These are phyloP conservation scores for Termitomyces sp. DNA, from an alignment of 768 basidiomycete genomes.

Conservation along the genomic window DNA sequence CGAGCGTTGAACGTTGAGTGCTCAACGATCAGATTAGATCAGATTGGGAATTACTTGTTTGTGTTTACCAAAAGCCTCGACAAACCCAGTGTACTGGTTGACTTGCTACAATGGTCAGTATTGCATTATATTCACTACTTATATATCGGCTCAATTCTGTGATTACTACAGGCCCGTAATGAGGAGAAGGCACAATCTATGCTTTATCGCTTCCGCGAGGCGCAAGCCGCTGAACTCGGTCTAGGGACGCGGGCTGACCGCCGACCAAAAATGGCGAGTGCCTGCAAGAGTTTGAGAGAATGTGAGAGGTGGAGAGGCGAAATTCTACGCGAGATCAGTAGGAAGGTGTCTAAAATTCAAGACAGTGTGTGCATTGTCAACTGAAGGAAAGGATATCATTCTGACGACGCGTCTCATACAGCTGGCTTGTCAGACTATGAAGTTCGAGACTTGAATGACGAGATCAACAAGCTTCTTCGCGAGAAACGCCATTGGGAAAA, in stretches of 20 bases:
- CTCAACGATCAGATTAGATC: background rate
- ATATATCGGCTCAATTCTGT: background rate
- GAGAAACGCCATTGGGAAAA: slow-evolving; percentile 99
- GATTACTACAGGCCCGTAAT: slow-evolving; percentile 37
- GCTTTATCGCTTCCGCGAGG: slow-evolving; percentile 83
- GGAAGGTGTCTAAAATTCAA: slow-evolving; percentile 98
- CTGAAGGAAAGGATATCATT: background rate
- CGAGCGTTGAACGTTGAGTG: no score
- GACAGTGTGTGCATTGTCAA: slow-evolving; percentile 30
- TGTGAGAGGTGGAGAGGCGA: slow-evolving; percentile 91
- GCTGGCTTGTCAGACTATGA: slow-evolving; percentile 94
- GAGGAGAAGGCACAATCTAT: slow-evolving; percentile 64
- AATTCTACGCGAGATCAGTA: slow-evolving; percentile 86
- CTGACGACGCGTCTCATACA: slow-evolving; percentile 22
- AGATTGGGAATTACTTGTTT: background rate
- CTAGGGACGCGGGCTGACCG: slow-evolving; percentile 79
- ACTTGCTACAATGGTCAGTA: no score
- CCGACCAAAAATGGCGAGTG: slow-evolving; percentile 76
- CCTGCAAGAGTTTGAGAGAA: slow-evolving; percentile 86
- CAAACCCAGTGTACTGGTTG: background rate
- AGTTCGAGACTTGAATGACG: slow-evolving; percentile 92
- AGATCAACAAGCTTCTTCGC: slow-evolving; percentile 92
- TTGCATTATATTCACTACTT: background rate
- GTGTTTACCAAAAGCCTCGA: background rate
- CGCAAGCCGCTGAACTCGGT: slow-evolving; percentile 93